phyloP scores from a whole-genome alignment of 257 asterid species.

The Salvia miltiorrhiza region DNA sequence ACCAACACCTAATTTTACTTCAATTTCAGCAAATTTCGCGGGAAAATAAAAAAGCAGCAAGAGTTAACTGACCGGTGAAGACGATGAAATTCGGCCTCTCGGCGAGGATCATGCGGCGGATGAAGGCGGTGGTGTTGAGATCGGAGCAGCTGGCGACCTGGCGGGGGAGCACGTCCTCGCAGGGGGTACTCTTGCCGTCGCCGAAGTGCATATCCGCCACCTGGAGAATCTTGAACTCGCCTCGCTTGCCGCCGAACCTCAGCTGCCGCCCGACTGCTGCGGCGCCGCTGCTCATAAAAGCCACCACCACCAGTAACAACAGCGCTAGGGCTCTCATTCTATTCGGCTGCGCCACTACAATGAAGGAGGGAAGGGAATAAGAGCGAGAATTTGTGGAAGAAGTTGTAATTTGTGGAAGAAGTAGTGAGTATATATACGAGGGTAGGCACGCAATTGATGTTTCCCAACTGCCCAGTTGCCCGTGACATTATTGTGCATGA shows the following conservation, averaged over 20 bases:
- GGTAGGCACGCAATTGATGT: not conserved
- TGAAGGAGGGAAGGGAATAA: not conserved
- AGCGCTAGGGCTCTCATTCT: not conserved
- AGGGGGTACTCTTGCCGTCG: slow-evolving; percentile 60
- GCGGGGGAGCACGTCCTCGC: slow-evolving; percentile 60
- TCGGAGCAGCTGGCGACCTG: slow-evolving; percentile 74
- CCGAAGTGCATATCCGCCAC: slow-evolving; percentile 96
- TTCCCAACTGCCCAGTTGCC: no score
- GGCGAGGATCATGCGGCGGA: slow-evolving; percentile 62
- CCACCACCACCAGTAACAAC: slow-evolving; percentile 14
- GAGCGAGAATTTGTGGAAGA: no score
- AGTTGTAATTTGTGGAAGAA: no score
- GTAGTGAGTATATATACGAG: not conserved
- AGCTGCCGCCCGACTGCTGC: slow-evolving; percentile 35
- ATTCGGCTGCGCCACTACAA: slow-evolving; percentile 6
- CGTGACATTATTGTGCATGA: no score
- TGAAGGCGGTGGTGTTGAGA: slow-evolving; percentile 81
- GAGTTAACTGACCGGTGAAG: slow-evolving; percentile 53
- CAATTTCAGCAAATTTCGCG: no score
- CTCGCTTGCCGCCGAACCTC: slow-evolving; percentile 56
- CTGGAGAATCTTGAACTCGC: slow-evolving; percentile 80
- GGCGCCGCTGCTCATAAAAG: slow-evolving; percentile 30
- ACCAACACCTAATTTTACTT: not conserved
- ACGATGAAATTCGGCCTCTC: slow-evolving; percentile 83
- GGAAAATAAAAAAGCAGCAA: not conserved